phyloP scores from a whole-genome alignment of 2,329 filamentous ascomycete genomes.

The Metarhizium anisopliae region DNA sequence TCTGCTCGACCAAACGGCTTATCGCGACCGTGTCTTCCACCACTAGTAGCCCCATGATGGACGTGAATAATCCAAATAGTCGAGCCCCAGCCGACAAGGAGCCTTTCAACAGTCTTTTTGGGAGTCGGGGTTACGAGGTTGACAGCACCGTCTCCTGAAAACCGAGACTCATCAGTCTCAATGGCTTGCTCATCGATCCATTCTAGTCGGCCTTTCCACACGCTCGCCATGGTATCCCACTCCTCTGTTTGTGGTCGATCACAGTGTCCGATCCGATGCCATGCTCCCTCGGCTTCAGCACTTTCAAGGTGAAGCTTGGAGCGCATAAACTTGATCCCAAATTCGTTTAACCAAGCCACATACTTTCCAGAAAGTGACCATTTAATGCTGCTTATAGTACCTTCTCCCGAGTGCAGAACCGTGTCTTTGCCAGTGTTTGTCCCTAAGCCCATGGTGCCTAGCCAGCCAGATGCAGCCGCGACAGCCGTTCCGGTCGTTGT shows the following conservation, averaged over 20 bases:
- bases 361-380: conserved; percentile 93
- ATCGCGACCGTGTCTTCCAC: conserved; percentile 59
- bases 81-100: conserved; percentile 91
- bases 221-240: conserved; percentile 93
- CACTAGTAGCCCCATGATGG: conserved; percentile 60
- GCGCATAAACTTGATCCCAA: conserved; percentile 96
- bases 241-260: conserved; percentile 77
- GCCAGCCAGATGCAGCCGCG: conserved; percentile 80
- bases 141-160: not conserved
- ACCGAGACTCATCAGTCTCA: conserved; percentile 54
- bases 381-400: conserved; percentile 81
- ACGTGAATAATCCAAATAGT: conserved; percentile 95
- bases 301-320: conserved; percentile 74
- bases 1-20: conserved; percentile 72
- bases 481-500: conserved; percentile 79
- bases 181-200: conserved; percentile 84
- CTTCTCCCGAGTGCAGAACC: conserved; percentile 84
- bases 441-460: conserved; percentile 78
- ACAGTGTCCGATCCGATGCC: conserved; percentile 90
- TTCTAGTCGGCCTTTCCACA: conserved; percentile 87
- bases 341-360: conserved; percentile 91
- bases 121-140: not conserved
- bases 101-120: conserved; percentile 51
- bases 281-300: conserved; percentile 70
- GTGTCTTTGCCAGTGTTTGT: conserved; percentile 74